Percentiles rank a stretch among this genome's conserved stretches.
These are phyloP conservation scores for Trichoderma brevicompactum DNA, from an alignment of 2,329 filamentous ascomycete genomes.

Conservation along the genomic window DNA sequence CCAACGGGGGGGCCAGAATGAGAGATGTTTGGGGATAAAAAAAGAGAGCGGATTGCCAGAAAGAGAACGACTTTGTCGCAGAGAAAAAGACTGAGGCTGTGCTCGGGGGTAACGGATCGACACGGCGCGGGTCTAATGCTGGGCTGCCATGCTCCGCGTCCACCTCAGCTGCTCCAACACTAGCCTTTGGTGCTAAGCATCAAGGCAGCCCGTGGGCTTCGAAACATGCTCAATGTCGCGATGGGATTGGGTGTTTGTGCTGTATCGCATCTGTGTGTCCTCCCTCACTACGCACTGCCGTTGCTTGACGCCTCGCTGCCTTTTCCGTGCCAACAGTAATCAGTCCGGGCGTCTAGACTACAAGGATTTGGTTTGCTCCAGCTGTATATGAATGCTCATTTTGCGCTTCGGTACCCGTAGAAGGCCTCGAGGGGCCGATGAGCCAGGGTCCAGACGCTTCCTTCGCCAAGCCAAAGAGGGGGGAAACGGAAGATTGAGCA, in stretches of 20 bases:
- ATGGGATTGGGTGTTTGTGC: neutral
- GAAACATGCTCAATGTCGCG: neutral
- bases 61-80: neutral
- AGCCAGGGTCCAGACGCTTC: neutral
- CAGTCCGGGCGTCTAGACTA: neutral
- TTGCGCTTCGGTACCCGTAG: neutral
- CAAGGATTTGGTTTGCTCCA: neutral
- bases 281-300: neutral
- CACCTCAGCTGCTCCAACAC: neutral
- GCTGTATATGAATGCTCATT: neutral
- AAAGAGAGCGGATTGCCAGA: conserved; percentile 6
- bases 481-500: neutral
- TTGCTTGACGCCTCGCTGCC: neutral
- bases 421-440: neutral
- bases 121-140: conserved; percentile 18
- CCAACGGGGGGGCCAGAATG: neutral
- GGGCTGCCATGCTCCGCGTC: neutral
- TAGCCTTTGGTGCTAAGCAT: neutral
- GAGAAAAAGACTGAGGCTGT: conserved; percentile 22
- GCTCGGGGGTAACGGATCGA: conserved; percentile 26
- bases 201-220: neutral
- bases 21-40: conserved; percentile 2
- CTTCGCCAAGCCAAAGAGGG: no score
- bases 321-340: neutral
- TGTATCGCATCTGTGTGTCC: neutral